Base-by-base conservation (phyloP, 495 filamentous ascomycete species). In the Penicillium alfredii region DNA sequence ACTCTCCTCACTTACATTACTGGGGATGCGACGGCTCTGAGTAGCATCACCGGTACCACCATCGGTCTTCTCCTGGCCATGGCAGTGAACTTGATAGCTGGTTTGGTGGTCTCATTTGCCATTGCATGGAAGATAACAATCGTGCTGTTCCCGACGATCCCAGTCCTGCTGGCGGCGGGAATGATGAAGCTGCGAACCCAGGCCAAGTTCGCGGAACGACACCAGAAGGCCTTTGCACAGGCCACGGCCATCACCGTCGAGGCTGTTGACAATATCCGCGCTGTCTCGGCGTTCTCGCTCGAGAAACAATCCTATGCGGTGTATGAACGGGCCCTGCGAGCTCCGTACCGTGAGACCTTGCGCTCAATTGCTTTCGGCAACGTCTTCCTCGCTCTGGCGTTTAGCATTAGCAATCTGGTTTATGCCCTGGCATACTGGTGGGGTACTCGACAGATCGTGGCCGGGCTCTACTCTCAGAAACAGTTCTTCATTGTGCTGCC, bases 341-440 rank as follows among this genome's bases (percentile, higher is more conserved):
- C 49, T 8, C 69, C 69, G 1, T 60, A 67, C n/a, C 64, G 57
- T 19, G 70, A 72, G 28, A 73, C 69, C 9, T 56, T 69, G 9
- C 45, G 51, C 12, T 66, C 68, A 0, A 73, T 63, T 29, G 60
- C 62, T 0, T 60, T 38, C 8, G 59, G 54, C 1, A 66, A 65
- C 29, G 41, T 62, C 12, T 66, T 59, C 46, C 58, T 66, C 27
- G 62, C 67, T 0, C 6, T 58, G 6, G 59, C 63, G 4, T 69
- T 63, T 48, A 61, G 61, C 14, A 53, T 69, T 26, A 66, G 62
- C 42, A 62, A 73, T 35, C 55, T 77, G 9, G 69, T 82, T 9
- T 78, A 79, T 50, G 79, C 77, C 0, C 56, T 84, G 14, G 78
- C 78, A 0, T 84, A 82, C 53, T 82, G 78, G 73, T 85, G 80